Evolutionary conservation across 164 flowering plant species (phyloP).

Genomic region (Warburgia ugandensis): DNA sequence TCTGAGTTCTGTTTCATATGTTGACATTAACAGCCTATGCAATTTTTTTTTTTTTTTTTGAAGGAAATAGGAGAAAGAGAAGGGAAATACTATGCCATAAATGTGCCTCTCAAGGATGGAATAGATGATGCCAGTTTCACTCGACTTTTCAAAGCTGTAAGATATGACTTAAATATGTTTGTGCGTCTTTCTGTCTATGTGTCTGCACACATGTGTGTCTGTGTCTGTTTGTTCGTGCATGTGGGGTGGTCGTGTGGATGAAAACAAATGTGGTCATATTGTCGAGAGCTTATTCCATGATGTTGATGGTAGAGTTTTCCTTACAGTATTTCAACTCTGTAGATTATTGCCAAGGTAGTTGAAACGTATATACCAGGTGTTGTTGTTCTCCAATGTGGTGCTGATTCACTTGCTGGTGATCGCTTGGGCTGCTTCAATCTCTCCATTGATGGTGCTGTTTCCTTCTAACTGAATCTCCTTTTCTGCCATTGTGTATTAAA

Average conservation of each 20-base stretch:
- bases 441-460: conserved; percentile 89
- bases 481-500: neutral
- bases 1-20: too few species aligned
- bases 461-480: conserved; percentile 32
- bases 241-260: too few species aligned
- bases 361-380: conserved; percentile 87
- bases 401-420: conserved; percentile 98
- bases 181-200: too few species aligned
- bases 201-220: too few species aligned
- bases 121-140: conserved; percentile 90
- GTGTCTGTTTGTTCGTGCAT: too few species aligned
- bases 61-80: conserved; percentile 96
- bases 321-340: conserved; percentile 10
- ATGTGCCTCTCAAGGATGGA: conserved; percentile 96
- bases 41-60: conserved; percentile 17
- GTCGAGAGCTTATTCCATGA: too few species aligned
- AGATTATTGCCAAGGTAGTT: conserved; percentile 94
- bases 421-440: conserved; percentile 98
- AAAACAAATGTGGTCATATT: too few species aligned
- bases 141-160: conserved; percentile 83
- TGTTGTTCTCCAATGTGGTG: conserved; percentile 97
- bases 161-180: conserved; percentile 17
- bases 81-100: conserved; percentile 91
- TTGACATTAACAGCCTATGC: neutral
- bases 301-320: conserved; percentile 8